phyloP scores from a whole-genome alignment of 2,329 filamentous ascomycete genomes.

The Scopulariopsis brevicaulis region DNA sequence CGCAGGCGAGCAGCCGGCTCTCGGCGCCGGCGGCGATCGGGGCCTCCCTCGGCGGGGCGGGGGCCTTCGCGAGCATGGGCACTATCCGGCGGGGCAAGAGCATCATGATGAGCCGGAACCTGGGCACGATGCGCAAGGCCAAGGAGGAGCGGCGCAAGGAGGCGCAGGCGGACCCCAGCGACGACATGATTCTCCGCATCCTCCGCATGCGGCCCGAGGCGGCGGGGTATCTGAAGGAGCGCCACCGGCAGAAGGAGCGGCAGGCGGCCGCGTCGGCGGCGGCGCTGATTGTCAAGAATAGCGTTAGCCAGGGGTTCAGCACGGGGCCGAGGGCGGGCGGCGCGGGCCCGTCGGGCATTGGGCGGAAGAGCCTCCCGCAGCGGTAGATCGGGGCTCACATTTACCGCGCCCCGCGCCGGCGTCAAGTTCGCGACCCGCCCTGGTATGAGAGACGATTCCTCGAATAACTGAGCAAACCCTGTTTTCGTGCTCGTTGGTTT shows the following conservation, averaged over 20 bases:
- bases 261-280: constrained; percentile 83
- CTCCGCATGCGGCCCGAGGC: constrained; percentile 92
- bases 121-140: constrained; percentile 90
- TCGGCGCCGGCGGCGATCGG: constrained; percentile 49
- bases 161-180: constrained; percentile 89
- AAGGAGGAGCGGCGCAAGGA: constrained; percentile 95
- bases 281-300: constrained; percentile 90
- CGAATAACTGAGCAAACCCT: background rate
- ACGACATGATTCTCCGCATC: constrained; percentile 96
- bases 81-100: constrained; percentile 59
- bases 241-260: constrained; percentile 87
- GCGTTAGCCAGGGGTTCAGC: constrained; percentile 51
- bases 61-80: constrained; percentile 52
- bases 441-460: background rate
- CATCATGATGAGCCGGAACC: constrained; percentile 87
- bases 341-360: constrained; percentile 26
- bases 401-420: background rate
- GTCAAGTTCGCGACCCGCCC: background rate
- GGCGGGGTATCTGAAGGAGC: constrained; percentile 72
- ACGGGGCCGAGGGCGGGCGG: constrained; percentile 16
- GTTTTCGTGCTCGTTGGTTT: background rate
- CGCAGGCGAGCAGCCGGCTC: constrained; percentile 46
- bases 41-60: constrained; percentile 19
- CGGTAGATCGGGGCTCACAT: constrained; percentile 18
- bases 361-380: constrained; percentile 32